Percentiles rank a stretch among this genome's conserved stretches.
Evolutionary conservation across 116 monocot genomes (phyloP).

Genomic region (Papilionanthe hybrid): DNA sequence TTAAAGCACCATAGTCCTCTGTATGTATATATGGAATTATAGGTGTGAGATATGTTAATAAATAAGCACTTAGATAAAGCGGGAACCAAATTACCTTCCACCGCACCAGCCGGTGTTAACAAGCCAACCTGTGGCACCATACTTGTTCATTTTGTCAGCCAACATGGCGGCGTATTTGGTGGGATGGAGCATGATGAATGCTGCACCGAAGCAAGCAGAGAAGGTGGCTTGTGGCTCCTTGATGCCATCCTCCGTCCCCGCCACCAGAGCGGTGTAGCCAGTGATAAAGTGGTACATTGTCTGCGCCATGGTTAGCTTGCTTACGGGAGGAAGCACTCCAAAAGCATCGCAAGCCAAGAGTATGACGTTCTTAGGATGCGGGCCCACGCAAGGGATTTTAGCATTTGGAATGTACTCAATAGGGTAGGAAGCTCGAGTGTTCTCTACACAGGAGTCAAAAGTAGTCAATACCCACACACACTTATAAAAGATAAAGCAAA

Average conservation of each 20-base stretch:
- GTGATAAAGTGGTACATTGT: constrained; percentile 97
- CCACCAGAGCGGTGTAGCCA: constrained; percentile 89
- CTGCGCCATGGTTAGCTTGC: constrained; percentile 82
- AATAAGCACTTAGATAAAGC: no score
- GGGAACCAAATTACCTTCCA: constrained; percentile 44
- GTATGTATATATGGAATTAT: no score
- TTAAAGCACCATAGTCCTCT: no score
- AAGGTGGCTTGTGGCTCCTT: constrained; percentile 94
- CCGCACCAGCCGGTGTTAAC: constrained; percentile 97
- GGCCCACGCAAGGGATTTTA: constrained; percentile 80
- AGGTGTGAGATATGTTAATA: no score
- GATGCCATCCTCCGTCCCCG: constrained; percentile 90
- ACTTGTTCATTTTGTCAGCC: constrained; percentile 80
- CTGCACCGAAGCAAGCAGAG: constrained; percentile 91
- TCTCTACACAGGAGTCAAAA: constrained; percentile 32
- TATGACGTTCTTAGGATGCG: constrained; percentile 85
- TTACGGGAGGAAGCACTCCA: constrained; percentile 85
- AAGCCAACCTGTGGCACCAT: constrained; percentile 85
- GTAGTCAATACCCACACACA: no score
- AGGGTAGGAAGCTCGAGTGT: constrained; percentile 83
- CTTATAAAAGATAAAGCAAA: no score
- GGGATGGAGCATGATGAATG: constrained; percentile 92
- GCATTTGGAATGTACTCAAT: constrained; percentile 93
- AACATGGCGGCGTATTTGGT: constrained; percentile 87
- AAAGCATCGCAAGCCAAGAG: constrained; percentile 90